These are phyloP conservation scores for Apiotrichum porosum DNA, from an alignment of 1,284 basidiomycete genomes.

Conservation along the genomic window DNA sequence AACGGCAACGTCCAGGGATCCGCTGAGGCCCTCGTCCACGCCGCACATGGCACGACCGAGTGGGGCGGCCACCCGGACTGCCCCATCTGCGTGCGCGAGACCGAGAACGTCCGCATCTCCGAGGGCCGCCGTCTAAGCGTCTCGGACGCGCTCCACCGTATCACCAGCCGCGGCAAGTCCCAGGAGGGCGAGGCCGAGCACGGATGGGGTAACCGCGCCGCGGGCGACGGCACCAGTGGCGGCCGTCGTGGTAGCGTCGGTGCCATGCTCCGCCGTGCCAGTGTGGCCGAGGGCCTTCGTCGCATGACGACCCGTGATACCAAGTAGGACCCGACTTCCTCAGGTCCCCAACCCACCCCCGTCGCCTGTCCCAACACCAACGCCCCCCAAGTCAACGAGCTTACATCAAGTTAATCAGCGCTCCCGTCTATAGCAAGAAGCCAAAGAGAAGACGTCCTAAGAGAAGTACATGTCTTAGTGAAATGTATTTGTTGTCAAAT, in stretches of 20 bases:
- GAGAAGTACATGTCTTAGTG: too few relatives aligned
- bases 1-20: conserved; percentile 6
- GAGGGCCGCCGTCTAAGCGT: conserved; percentile 8
- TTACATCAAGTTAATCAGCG: too few relatives aligned
- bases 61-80: conserved; percentile 21
- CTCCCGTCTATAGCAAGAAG: too few relatives aligned
- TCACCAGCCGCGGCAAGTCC: conserved; percentile 3
- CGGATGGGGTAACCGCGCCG: too few relatives aligned
- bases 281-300: conserved; percentile 6
- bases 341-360: too few relatives aligned
- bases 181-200: not conserved
- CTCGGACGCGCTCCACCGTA: conserved; percentile 9
- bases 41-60: conserved; percentile 18
- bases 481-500: too few relatives aligned
- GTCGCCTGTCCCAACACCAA: too few relatives aligned
- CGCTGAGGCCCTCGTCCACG: conserved; percentile 16
- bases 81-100: conserved; percentile 17
- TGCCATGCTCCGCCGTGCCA: conserved; percentile 14
- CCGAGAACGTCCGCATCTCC: conserved; percentile 9
- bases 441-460: too few relatives aligned
- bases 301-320: conserved; percentile 14
- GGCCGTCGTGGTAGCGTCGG: conserved; percentile 12
- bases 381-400: too few relatives aligned
- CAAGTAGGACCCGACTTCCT: too few relatives aligned
- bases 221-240: too few relatives aligned